Evolutionary conservation across 2,329 filamentous ascomycete genomes (phyloP).

Genomic region (Periconia digitata): DNA sequence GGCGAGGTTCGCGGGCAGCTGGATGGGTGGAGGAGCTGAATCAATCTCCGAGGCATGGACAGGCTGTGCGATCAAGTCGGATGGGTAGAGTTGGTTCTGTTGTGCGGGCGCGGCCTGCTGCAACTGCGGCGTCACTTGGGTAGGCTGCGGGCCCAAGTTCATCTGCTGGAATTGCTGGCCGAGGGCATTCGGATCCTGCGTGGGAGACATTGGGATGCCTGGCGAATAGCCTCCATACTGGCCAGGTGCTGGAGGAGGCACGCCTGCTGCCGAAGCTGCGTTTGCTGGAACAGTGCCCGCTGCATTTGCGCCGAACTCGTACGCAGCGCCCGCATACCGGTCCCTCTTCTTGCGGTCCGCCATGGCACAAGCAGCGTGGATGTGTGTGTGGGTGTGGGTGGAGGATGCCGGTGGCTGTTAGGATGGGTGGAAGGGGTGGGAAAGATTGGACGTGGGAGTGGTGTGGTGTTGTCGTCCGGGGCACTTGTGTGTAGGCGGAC

Average conservation of each 20-base stretch:
- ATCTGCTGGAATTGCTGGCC: constrained; percentile 83
- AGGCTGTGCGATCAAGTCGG: constrained; percentile 86
- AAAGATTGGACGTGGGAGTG: neutral
- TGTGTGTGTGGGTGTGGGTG: neutral
- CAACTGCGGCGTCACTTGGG: constrained; percentile 31
- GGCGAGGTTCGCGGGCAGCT: constrained; percentile 89
- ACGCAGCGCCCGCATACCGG: constrained; percentile 91
- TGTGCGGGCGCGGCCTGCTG: constrained; percentile 34
- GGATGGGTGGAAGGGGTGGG: constrained; percentile 10
- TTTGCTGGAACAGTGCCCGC: constrained; percentile 39
- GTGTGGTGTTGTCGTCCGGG: too few relatives aligned
- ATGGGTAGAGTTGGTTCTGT: constrained; percentile 83
- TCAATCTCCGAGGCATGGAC: constrained; percentile 95
- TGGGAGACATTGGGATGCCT: constrained; percentile 38
- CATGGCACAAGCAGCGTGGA: constrained; percentile 24
- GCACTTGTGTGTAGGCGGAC: too few relatives aligned
- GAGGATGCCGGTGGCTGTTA: constrained; percentile 9
- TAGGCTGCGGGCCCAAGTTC: constrained; percentile 61
- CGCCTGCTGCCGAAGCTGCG: constrained; percentile 39
- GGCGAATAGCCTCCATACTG: constrained; percentile 22
- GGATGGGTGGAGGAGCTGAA: constrained; percentile 84
- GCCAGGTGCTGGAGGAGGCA: constrained; percentile 32
- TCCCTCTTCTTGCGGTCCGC: constrained; percentile 76
- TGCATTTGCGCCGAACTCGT: constrained; percentile 91
- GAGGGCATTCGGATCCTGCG: constrained; percentile 60